A percentile compares a stretch with the other conserved stretches of the same genome.
Conservation (phyloP, 2,329 filamentous ascomycete genomes). For the Didymella exigua region DNA sequence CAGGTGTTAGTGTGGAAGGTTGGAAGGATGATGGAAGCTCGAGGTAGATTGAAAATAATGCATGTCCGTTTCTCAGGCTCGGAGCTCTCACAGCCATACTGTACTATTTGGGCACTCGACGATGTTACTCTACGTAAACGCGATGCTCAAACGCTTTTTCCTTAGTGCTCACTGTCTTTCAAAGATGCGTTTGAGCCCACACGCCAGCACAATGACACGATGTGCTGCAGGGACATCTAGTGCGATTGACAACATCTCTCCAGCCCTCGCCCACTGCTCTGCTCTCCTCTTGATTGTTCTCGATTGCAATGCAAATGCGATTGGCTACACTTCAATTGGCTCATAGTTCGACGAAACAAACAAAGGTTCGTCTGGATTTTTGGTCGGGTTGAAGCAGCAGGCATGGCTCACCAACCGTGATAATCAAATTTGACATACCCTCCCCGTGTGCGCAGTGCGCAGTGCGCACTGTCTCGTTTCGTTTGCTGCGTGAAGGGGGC, state of each 20-base stretch:
- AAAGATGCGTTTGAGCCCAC: not conserved
- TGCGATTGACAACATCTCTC: not conserved
- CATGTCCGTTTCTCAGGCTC: too few relatives aligned
- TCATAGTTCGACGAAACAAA: not conserved
- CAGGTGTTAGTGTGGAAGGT: not conserved
- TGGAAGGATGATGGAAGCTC: not conserved
- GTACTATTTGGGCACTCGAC: not conserved
- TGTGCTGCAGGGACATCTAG: not conserved
- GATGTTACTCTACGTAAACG: not conserved
- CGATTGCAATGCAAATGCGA: not conserved
- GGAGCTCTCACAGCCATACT: too few relatives aligned
- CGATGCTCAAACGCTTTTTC: not conserved
- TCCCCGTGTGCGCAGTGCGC: not conserved
- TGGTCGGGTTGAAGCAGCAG: not conserved
- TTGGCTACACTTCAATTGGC: not conserved
- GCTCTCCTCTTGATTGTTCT: not conserved
- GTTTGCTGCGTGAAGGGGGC: constrained; percentile 14
- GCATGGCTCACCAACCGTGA: too few relatives aligned
- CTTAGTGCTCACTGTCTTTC: too few relatives aligned
- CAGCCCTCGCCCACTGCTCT: not conserved
- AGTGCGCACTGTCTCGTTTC: not conserved
- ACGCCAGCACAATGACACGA: too few relatives aligned
- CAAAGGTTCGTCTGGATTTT: not conserved
- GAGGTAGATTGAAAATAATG: not conserved
- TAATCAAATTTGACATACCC: not conserved